Evolutionary conservation across 495 filamentous ascomycete genomes (phyloP).

Genomic region (Penicillium flavigenum): DNA sequence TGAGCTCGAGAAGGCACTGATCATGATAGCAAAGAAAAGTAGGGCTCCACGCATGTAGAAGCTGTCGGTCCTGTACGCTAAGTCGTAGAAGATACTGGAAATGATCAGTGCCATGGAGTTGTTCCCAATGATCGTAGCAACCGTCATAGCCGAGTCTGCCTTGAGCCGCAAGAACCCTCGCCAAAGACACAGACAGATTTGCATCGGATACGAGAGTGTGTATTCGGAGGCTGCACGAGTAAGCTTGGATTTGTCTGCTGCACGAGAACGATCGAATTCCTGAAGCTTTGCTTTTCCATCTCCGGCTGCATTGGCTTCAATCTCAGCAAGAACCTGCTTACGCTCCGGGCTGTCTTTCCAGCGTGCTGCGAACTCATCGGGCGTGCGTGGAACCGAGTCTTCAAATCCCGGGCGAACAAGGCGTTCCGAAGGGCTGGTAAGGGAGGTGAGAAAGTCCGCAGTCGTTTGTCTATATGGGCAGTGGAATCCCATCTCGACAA

Average conservation of each 20-base stretch:
- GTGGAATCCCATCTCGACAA: slow-evolving; percentile 71
- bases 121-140: slow-evolving; percentile 72
- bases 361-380: slow-evolving; percentile 70
- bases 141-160: slow-evolving; percentile 69
- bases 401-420: slow-evolving; percentile 63
- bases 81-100: slow-evolving; percentile 77
- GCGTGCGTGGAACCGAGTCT: slow-evolving; percentile 62
- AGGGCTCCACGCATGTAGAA: slow-evolving; percentile 81
- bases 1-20: slow-evolving; percentile 79
- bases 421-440: slow-evolving; percentile 71
- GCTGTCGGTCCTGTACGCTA: slow-evolving; percentile 57
- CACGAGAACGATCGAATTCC: slow-evolving; percentile 66
- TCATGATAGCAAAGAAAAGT: slow-evolving; percentile 81
- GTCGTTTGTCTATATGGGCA: slow-evolving; percentile 72
- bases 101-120: slow-evolving; percentile 73
- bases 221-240: slow-evolving; percentile 68
- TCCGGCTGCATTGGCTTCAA: slow-evolving; percentile 63
- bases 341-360: slow-evolving; percentile 78
- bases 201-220: slow-evolving; percentile 69
- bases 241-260: slow-evolving; percentile 52
- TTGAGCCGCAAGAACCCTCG: slow-evolving; percentile 67
- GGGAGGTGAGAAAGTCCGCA: slow-evolving; percentile 77
- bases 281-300: slow-evolving; percentile 64
- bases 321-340: slow-evolving; percentile 61
- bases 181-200: slow-evolving; percentile 70